Conservation (phyloP, 2,329 filamentous ascomycete species). For the Talaromyces atroroseus region DNA sequence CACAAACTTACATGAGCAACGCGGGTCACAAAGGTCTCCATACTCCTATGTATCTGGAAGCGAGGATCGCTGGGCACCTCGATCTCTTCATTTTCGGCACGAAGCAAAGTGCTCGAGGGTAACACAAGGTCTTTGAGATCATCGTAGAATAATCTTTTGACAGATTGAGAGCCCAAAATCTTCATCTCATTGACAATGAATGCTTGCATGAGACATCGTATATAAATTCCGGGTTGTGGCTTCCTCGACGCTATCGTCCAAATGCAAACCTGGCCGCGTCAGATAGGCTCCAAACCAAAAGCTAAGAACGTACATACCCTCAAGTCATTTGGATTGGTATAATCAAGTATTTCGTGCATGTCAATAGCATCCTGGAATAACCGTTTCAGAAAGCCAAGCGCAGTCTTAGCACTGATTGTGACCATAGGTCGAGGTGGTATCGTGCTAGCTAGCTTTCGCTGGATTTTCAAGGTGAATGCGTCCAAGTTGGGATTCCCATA, state of each 20-base stretch:
- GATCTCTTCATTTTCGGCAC: conserved; percentile 68
- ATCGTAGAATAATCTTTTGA: conserved; percentile 71
- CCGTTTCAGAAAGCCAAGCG: conserved; percentile 62
- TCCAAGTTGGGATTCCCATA: conserved; percentile 63
- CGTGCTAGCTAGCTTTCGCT: conserved; percentile 85
- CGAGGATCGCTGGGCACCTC: conserved; percentile 69
- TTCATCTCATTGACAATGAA: conserved; percentile 69
- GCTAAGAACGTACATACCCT: conserved; percentile 48
- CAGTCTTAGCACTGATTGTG: conserved; percentile 65
- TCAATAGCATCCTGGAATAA: conserved; percentile 69
- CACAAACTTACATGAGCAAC: conserved; percentile 39
- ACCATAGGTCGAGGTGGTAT: conserved; percentile 91
- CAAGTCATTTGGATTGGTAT: conserved; percentile 62
- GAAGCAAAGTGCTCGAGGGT: conserved; percentile 64
- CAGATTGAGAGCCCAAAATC: conserved; percentile 61
- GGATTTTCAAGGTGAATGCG: conserved; percentile 86
- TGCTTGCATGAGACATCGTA: conserved; percentile 71
- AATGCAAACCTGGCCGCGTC: conserved; percentile 59
- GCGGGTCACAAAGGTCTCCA: conserved; percentile 62
- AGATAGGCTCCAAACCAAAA: conserved; percentile 4
- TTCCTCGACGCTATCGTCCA: conserved; percentile 70
- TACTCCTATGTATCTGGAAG: conserved; percentile 64
- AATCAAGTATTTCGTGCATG: conserved; percentile 61
- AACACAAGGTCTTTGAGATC: conserved; percentile 75
- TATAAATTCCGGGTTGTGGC: conserved; percentile 76